Conservation (phyloP, 345 rosid species). For the Populus alba region DNA sequence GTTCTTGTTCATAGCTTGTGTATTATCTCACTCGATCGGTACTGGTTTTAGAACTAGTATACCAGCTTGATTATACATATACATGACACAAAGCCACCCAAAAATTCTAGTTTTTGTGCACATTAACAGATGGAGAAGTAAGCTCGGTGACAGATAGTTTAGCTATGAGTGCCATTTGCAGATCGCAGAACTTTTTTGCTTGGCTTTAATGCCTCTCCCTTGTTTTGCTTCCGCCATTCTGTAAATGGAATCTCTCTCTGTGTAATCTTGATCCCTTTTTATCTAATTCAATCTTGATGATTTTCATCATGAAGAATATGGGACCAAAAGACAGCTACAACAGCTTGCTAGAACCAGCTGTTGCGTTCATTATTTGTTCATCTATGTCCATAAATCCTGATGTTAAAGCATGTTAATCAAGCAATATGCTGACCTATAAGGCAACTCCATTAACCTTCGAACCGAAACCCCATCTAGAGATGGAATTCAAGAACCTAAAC, state of each 20-base stretch:
- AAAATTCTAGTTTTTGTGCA: background rate
- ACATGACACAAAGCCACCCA: background rate
- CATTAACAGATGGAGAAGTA: no score
- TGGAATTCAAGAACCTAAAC: no score
- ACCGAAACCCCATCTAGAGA: no score
- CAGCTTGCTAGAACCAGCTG: background rate
- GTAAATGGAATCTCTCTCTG: no score
- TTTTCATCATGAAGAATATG: no score
- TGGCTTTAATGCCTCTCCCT: no score
- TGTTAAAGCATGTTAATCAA: background rate
- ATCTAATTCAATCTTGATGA: no score
- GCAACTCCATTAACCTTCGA: background rate
- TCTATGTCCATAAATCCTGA: background rate
- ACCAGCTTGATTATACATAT: background rate
- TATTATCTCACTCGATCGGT: background rate
- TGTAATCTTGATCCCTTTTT: no score
- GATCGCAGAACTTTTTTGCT: no score
- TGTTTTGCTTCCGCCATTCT: no score
- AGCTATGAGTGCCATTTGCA: no score
- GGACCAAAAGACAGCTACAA: background rate
- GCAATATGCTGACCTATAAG: background rate
- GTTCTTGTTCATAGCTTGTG: background rate
- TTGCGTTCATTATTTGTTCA: background rate
- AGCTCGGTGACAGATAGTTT: no score
- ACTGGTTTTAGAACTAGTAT: background rate